These are phyloP conservation scores for Paracoccidioides brasiliensis DNA, from an alignment of 2,329 filamentous ascomycete species.

Conservation along the genomic window DNA sequence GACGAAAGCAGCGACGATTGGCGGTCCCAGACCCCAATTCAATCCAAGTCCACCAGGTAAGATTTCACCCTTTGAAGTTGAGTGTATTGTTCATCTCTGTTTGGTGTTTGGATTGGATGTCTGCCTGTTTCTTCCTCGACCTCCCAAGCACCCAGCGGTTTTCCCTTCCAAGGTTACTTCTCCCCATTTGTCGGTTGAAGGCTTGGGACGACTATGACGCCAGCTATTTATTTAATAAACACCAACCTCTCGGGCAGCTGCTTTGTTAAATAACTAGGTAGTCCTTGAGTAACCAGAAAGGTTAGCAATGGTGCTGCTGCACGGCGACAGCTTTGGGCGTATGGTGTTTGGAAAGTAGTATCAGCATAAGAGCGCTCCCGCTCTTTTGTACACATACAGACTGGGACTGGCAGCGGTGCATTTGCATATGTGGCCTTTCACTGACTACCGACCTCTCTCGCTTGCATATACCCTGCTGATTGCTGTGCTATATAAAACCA, in stretches of 20 bases:
- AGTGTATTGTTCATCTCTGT: not conserved
- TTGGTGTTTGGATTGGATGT: not conserved
- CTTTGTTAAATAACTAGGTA: not conserved
- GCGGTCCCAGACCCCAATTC: slow-evolving; percentile 9
- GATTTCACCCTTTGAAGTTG: not conserved
- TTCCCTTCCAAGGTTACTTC: not conserved
- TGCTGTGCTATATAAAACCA: slow-evolving; percentile 6
- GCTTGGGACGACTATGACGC: not conserved
- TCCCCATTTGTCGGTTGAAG: not conserved
- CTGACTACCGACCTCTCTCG: not conserved
- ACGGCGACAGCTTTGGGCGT: not conserved
- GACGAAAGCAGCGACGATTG: slow-evolving; percentile 13
- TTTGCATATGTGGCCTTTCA: slow-evolving; percentile 3
- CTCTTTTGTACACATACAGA: slow-evolving; percentile 7
- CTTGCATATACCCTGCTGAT: not conserved
- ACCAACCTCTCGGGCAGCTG: not conserved
- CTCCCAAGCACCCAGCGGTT: not conserved
- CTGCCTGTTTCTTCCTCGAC: not conserved
- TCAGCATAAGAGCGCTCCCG: slow-evolving; percentile 2
- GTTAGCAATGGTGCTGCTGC: not conserved
- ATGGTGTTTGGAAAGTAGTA: slow-evolving; percentile 3
- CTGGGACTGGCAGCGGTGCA: not conserved
- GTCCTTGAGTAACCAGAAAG: not conserved
- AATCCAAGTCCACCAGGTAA: slow-evolving; percentile 7
- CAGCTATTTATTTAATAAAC: not conserved